Conservation (phyloP, 345 rosid species). For the Mercurialis annua region DNA sequence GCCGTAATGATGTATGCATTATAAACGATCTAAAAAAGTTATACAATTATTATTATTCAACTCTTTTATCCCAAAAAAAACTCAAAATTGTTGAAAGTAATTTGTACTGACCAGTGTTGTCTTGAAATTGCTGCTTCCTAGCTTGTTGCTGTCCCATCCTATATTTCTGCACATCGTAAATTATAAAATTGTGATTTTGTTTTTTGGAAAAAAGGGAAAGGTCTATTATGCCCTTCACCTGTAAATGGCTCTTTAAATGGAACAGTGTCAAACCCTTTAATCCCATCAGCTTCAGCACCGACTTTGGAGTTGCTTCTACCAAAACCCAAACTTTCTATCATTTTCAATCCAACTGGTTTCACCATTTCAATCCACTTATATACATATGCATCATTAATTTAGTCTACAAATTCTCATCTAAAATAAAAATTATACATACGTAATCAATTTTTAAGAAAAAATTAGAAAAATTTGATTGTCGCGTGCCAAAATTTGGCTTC, state of each 20-base stretch:
- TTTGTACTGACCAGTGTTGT: slow-evolving; percentile 28
- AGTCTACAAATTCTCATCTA: too few species aligned
- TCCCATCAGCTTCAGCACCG: slow-evolving; percentile 83
- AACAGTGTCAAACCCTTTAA: slow-evolving; percentile 86
- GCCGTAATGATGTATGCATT: too few species aligned
- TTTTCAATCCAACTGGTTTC: too few species aligned
- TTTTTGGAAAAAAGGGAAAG: neutral
- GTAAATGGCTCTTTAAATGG: slow-evolving; percentile 92
- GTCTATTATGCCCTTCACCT: slow-evolving; percentile 37
- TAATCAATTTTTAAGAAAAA: neutral
- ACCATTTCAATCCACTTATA: too few species aligned
- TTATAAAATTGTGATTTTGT: neutral
- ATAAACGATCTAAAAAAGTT: too few species aligned
- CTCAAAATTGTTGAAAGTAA: too few species aligned
- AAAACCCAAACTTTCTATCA: neutral
- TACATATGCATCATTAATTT: too few species aligned
- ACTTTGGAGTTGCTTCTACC: slow-evolving; percentile 87
- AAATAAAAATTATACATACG: neutral
- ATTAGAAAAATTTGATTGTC: too few species aligned
- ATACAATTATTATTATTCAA: too few species aligned
- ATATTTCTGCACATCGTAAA: slow-evolving; percentile 57
- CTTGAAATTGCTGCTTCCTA: slow-evolving; percentile 32
- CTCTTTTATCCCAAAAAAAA: too few species aligned
- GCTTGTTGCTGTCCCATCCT: slow-evolving; percentile 69
- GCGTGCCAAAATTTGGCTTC: too few species aligned